These are phyloP conservation scores for Scedosporium dehoogii DNA, from an alignment of 2,329 filamentous ascomycete genomes.

Conservation along the genomic window DNA sequence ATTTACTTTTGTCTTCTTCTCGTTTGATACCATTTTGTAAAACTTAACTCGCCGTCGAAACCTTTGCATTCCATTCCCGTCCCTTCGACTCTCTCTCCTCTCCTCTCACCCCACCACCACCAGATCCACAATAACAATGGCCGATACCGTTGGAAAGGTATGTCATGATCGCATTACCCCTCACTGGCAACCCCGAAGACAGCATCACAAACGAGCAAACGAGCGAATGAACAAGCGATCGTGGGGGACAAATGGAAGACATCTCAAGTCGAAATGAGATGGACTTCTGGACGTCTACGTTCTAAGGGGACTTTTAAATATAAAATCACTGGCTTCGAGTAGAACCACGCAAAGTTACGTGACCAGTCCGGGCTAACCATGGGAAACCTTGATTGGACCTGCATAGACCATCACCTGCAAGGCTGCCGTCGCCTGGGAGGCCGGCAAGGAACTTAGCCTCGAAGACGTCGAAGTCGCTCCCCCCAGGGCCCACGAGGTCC, in stretches of 20 bases:
- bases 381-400: background rate
- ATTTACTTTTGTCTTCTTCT: background rate
- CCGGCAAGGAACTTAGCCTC: conserved; percentile 76
- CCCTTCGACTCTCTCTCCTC: background rate
- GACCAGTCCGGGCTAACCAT: background rate
- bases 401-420: conserved; percentile 85
- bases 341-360: background rate
- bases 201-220: background rate
- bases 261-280: background rate
- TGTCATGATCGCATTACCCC: background rate
- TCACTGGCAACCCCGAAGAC: background rate
- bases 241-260: background rate
- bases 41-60: background rate
- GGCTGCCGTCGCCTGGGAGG: conserved; percentile 96
- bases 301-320: too few relatives aligned
- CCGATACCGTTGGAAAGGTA: conserved; percentile 10
- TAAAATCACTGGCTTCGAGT: too few relatives aligned
- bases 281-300: too few relatives aligned
- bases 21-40: background rate
- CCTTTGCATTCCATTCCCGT: background rate
- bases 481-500: conserved; percentile 86
- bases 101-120: background rate
- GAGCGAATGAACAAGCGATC: background rate
- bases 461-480: conserved; percentile 90
- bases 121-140: conserved; percentile 5